Base-by-base conservation (phyloP, 352 stramenopile genomes). In the Phytophthora citricola region DNA sequence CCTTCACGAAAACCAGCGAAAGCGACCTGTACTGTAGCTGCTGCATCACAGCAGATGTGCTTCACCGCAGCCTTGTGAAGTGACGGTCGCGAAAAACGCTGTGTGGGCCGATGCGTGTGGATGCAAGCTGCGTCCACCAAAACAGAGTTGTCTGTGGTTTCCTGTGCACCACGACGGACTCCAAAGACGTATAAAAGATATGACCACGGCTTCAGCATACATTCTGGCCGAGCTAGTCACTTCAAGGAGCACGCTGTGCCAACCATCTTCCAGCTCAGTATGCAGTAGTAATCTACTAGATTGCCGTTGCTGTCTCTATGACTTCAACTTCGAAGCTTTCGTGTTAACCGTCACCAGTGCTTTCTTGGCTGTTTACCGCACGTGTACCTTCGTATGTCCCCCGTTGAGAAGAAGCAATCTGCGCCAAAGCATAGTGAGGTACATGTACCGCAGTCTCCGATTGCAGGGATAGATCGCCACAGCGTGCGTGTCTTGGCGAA, bases 351-450 rank as follows among this genome's bases (percentile, higher is more conserved):
- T 10, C 52, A 50, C 51, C 51, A 49, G 2, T 58, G 51, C 52
- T 59, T 59, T 46, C 12, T 20, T 7, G 11, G 53, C 53, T 60
- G 53, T 60, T 60, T 60, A 60, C 53, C 20, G 17, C 53, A 17
- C n/a, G 29, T 60, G 53, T 41, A 60, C 53, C 53, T 60, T 60
- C 53, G 53, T 52, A 60, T 60, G 53, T 44, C 41, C 53, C 27
- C 15, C 29, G 11, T 31, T 49, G 29, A 60, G 17, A 52, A 52
- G 40, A 60, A 49, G 9, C 53, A 60, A 60, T 60, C 53, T 17
- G 36, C 26, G 20, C 4, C 32, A 32, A 48, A 48, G 4, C 24
- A 26, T 26, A 26, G 24, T 26, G 4, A 26, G 2, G 2, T 29
- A 26, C 20, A 58, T 20, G 27, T n/a, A 47, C 22, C 48, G 24